Percentiles rank a stretch among this genome's conserved stretches.
Evolutionary conservation across 2,329 filamentous ascomycete species (phyloP).

Genomic region (Chaetomium sp.): DNA sequence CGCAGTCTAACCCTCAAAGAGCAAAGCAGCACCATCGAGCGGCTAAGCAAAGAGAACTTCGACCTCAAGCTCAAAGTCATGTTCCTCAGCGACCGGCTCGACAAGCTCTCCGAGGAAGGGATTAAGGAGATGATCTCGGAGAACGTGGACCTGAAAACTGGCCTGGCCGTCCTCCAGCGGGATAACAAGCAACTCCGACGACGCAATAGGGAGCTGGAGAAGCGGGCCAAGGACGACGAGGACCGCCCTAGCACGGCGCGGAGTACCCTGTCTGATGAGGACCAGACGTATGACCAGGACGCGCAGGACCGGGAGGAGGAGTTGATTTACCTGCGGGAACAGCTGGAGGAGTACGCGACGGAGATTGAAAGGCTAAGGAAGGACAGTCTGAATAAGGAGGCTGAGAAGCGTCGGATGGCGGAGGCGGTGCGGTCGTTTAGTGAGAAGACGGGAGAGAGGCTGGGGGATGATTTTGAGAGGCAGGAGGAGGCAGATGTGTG

Average conservation of each 20-base stretch:
- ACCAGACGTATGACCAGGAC: constrained; percentile 53
- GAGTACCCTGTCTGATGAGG: constrained; percentile 51
- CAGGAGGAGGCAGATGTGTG: constrained; percentile 75
- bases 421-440: constrained; percentile 61
- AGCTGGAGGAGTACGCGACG: constrained; percentile 74
- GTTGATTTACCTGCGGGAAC: constrained; percentile 74
- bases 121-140: constrained; percentile 98
- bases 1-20: constrained; percentile 86
- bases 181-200: constrained; percentile 80
- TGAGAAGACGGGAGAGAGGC: constrained; percentile 36
- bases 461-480: constrained; percentile 45
- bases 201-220: constrained; percentile 80
- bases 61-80: constrained; percentile 96
- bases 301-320: constrained; percentile 74
- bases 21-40: constrained; percentile 94
- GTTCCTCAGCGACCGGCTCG: constrained; percentile 87
- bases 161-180: constrained; percentile 79
- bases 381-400: constrained; percentile 71
- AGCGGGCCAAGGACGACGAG: constrained; percentile 62
- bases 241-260: constrained; percentile 54
- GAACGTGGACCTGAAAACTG: constrained; percentile 91
- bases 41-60: constrained; percentile 95
- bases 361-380: constrained; percentile 77
- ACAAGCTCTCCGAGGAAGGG: constrained; percentile 90
- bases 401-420: constrained; percentile 78